phyloP scores from a whole-genome alignment of 176 grass and related monocot species.

The Phoenix dactylifera region DNA sequence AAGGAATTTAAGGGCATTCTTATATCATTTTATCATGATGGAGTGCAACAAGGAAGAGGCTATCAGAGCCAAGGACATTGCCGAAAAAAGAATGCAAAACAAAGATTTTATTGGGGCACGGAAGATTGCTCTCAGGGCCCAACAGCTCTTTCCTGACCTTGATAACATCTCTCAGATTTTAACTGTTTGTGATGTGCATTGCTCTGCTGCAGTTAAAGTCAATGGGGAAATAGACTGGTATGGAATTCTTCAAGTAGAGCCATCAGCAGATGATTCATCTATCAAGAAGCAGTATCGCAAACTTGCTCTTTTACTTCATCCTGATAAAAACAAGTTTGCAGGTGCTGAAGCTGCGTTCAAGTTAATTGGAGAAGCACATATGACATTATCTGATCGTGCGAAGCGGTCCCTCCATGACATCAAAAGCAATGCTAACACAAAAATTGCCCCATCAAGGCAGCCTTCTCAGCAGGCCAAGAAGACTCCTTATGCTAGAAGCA shows the following conservation, averaged over 20 bases:
- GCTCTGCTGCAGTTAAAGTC: constrained; percentile 40
- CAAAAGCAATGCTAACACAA: constrained; percentile 39
- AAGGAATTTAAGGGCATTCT: constrained; percentile 13
- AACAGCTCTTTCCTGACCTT: constrained; percentile 67
- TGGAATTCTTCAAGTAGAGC: constrained; percentile 61
- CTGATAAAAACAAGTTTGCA: constrained; percentile 78
- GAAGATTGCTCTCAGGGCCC: constrained; percentile 62
- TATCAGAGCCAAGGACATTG: constrained; percentile 62
- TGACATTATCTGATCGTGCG: constrained; percentile 44
- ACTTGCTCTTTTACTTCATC: constrained; percentile 80
- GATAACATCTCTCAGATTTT: constrained; percentile 64
- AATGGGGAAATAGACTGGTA: constrained; percentile 60
- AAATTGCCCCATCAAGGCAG: constrained; percentile 20
- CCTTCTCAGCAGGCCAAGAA: constrained; percentile 28
- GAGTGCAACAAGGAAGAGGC: constrained; percentile 84
- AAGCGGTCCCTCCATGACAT: constrained; percentile 52
- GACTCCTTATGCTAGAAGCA: constrained; percentile 25
- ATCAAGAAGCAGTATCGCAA: constrained; percentile 82
- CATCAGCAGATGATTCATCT: constrained; percentile 40
- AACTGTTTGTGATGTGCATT: constrained; percentile 75
- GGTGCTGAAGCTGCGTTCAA: constrained; percentile 94
- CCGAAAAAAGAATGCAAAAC: constrained; percentile 45
- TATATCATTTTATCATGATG: constrained; percentile 19
- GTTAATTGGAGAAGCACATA: constrained; percentile 68
- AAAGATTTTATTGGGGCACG: constrained; percentile 64